A percentile compares a stretch with the other conserved stretches of the same genome.
Evolutionary conservation across 129 eudicot genomes (phyloP).

Genomic region (Chrysanthemum lavandulifolium): DNA sequence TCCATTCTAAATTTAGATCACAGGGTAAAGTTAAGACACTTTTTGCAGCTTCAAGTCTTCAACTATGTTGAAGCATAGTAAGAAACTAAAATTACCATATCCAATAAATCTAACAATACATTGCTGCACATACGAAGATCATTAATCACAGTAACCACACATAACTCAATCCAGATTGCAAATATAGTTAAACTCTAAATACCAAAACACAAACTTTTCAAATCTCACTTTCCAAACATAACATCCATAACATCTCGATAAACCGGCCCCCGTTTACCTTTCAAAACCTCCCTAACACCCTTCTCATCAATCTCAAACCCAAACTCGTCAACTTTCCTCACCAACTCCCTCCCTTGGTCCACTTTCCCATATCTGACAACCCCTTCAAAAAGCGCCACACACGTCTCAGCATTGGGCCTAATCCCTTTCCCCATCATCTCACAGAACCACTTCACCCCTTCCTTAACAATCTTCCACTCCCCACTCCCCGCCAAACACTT

Average conservation of each 20-base stretch:
- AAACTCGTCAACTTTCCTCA: conserved; percentile 52
- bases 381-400: conserved; percentile 64
- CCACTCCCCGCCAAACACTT: conserved; percentile 52
- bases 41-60: too few relatives aligned
- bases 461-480: conserved; percentile 46
- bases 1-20: too few relatives aligned
- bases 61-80: too few relatives aligned
- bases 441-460: conserved; percentile 52
- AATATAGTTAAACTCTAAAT: too few relatives aligned
- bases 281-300: conserved; percentile 55
- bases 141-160: too few relatives aligned
- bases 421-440: conserved; percentile 83
- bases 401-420: conserved; percentile 46
- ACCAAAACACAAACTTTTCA: neutral
- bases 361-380: conserved; percentile 53
- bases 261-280: conserved; percentile 51
- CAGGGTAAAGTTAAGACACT: too few relatives aligned
- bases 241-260: conserved; percentile 45
- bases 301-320: conserved; percentile 55
- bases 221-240: conserved; percentile 44
- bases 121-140: too few relatives aligned
- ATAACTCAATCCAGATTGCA: too few relatives aligned
- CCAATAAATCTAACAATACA: too few relatives aligned
- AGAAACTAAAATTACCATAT: too few relatives aligned
- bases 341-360: conserved; percentile 62